These are phyloP conservation scores for Aspergillus oerlinghausenensis DNA, from an alignment of 2,329 filamentous ascomycete genomes.

Conservation along the genomic window DNA sequence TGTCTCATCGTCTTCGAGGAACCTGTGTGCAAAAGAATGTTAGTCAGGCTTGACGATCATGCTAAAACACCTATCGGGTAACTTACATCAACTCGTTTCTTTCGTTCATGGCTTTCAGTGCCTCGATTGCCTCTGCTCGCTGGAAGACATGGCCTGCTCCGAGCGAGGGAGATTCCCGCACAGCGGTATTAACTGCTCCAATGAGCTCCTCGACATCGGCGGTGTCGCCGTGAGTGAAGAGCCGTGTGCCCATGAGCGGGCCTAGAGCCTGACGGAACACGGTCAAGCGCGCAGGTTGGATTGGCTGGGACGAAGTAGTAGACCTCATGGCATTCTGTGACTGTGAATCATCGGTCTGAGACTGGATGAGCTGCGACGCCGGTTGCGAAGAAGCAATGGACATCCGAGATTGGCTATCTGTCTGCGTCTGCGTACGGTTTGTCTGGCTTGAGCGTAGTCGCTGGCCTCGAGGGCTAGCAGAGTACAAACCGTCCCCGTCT, in stretches of 20 bases:
- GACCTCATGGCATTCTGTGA: constrained; percentile 41
- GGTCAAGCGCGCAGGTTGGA: constrained; percentile 57
- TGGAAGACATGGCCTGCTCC: constrained; percentile 59
- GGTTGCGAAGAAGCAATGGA: constrained; percentile 78
- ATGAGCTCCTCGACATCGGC: constrained; percentile 72
- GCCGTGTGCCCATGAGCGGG: constrained; percentile 69
- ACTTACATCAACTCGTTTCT: constrained; percentile 90
- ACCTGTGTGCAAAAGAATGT: constrained; percentile 28
- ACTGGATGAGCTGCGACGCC: constrained; percentile 62
- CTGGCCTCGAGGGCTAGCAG: constrained; percentile 44
- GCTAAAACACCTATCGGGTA: background rate
- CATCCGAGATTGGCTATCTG: constrained; percentile 48
- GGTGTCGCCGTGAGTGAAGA: constrained; percentile 79
- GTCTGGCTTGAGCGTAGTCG: constrained; percentile 32
- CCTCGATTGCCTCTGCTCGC: constrained; percentile 67
- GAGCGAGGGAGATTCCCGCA: constrained; percentile 45
- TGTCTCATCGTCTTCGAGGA: constrained; percentile 52
- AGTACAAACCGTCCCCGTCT: constrained; percentile 52
- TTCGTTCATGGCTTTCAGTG: constrained; percentile 73
- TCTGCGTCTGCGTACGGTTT: constrained; percentile 40
- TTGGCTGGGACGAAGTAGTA: constrained; percentile 37
- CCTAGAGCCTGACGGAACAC: constrained; percentile 78
- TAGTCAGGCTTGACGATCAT: constrained; percentile 3
- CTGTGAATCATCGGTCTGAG: constrained; percentile 49
- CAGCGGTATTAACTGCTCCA: constrained; percentile 69